Conservation (phyloP, 1,139 yeast genomes). For the Debaryomyces robertsiae region DNA sequence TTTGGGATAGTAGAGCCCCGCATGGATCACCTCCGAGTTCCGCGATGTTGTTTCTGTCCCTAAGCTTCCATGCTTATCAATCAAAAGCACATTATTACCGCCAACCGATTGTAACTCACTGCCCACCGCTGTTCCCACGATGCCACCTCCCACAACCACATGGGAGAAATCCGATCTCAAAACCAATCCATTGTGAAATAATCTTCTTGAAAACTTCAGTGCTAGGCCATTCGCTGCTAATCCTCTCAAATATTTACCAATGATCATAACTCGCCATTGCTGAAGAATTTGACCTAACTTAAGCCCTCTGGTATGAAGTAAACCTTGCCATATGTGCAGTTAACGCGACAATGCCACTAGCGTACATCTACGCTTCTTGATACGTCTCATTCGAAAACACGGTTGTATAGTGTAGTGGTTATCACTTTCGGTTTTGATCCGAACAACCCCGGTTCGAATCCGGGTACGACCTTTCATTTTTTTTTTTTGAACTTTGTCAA, state of each 20-base stretch:
- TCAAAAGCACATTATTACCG: conserved; percentile 55
- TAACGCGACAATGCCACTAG: too few relatives aligned
- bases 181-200: not conserved
- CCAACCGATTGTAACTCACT: conserved; percentile 56
- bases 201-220: not conserved
- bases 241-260: too few relatives aligned
- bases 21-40: conserved; percentile 91
- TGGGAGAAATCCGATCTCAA: conserved; percentile 64
- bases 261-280: too few relatives aligned
- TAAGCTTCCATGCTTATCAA: conserved; percentile 65
- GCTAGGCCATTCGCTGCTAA: too few relatives aligned
- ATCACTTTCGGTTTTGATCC: conserved; percentile 64
- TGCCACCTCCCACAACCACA: conserved; percentile 85
- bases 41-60: conserved; percentile 86
- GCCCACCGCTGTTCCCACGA: conserved; percentile 82
- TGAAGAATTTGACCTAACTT: too few relatives aligned
- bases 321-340: too few relatives aligned
- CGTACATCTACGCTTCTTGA: too few relatives aligned
- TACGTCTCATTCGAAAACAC: too few relatives aligned
- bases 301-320: too few relatives aligned
- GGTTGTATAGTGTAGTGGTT: conserved; percentile 46
- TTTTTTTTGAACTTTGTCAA: conserved; percentile 28
- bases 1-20: conserved; percentile 80
- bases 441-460: conserved; percentile 95
- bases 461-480: conserved; percentile 83